Evolutionary conservation across 164 flowering plant species (phyloP), one percentile per base, ranked within the genome.

Genomic region (Tetrastigma voinierianum): DNA sequence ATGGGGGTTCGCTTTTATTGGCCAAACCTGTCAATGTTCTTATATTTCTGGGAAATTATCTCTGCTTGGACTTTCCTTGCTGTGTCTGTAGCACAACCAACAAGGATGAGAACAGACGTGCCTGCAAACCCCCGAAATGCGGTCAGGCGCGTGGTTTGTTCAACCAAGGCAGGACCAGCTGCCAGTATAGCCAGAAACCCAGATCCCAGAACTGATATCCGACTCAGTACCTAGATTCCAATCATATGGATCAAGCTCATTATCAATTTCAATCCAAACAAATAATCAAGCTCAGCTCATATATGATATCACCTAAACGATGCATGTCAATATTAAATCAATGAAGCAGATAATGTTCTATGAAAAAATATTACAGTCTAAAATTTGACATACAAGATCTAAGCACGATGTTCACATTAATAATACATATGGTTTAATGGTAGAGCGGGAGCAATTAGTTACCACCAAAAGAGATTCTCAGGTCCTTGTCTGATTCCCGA

Each of bases 91-190:
- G 99, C 99, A 77, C 99, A 96, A 21, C 99, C 99, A 54, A 96
- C 99, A 56, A 96, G 98, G 80, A 96, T 96, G 64, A 96, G 95
- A 67, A 96, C 91, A 5, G 99, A 96, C 13, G 99, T 96, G 60
- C 99, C 99, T 10, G 99, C 99, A 54, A 96, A 96, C 69, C 99
- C 99, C 45, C 99, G 86, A 61, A 92, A 96, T 55, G 96, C 99
- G 51, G 97, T 89, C 70, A 92, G 76, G 72, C 92, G 99, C 17
- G 97, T 87, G 3, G 73, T 74, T 81, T 96, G 99, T 66, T 96
- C 99, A 24, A 90, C 73, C 64, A 90, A 84, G 3, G 99, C 86
- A 18, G 99, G 99, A 59, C 98, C 98, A 51, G 97, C 99, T 46
- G 99, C 98, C 21, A 96, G 81, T 56, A 92, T 72, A 48, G 98